These are phyloP conservation scores for Apiotrichum sp. DNA, from an alignment of 1,284 basidiomycete genomes.

Conservation along the genomic window DNA sequence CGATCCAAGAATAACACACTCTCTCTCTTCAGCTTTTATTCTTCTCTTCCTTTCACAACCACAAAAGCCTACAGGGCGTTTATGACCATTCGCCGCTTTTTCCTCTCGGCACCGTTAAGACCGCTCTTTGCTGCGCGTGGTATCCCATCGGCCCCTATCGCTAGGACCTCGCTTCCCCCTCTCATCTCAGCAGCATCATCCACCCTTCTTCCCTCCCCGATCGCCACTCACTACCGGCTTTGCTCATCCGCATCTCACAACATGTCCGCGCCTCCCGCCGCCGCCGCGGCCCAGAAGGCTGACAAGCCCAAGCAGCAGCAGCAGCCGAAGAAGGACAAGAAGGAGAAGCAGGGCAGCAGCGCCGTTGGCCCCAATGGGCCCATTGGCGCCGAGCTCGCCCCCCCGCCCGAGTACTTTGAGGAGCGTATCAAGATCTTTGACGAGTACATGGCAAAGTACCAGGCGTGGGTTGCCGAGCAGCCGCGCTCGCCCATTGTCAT, in stretches of 20 bases:
- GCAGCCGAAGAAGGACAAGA: conserved; percentile 35
- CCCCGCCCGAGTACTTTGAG: conserved; percentile 79
- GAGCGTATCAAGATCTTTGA: conserved; percentile 88
- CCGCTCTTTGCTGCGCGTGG: neutral
- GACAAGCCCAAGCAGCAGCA: conserved; percentile 2
- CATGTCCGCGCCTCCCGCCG: conserved; percentile 3
- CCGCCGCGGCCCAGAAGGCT: neutral
- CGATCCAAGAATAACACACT: too few species aligned
- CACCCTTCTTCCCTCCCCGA: neutral
- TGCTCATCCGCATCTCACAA: conserved; percentile 6
- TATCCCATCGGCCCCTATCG: conserved; percentile 1
- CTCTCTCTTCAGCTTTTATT: too few species aligned
- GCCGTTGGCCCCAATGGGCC: neutral
- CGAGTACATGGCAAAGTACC: conserved; percentile 77
- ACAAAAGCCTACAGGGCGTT: conserved; percentile 3
- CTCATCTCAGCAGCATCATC: neutral
- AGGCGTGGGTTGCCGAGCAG: conserved; percentile 74
- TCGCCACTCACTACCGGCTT: conserved; percentile 1
- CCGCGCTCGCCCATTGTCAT: conserved; percentile 75
- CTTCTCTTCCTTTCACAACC: too few species aligned
- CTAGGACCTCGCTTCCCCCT: neutral
- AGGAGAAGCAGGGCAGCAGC: conserved; percentile 38
- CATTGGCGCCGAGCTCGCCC: conserved; percentile 57
- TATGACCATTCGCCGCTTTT: conserved; percentile 12
- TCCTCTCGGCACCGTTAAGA: conserved; percentile 6